A percentile compares a stretch with the other conserved stretches of the same genome.
Conservation (phyloP, 1,284 basidiomycete species). For the Stygiomarasmius scandens region DNA sequence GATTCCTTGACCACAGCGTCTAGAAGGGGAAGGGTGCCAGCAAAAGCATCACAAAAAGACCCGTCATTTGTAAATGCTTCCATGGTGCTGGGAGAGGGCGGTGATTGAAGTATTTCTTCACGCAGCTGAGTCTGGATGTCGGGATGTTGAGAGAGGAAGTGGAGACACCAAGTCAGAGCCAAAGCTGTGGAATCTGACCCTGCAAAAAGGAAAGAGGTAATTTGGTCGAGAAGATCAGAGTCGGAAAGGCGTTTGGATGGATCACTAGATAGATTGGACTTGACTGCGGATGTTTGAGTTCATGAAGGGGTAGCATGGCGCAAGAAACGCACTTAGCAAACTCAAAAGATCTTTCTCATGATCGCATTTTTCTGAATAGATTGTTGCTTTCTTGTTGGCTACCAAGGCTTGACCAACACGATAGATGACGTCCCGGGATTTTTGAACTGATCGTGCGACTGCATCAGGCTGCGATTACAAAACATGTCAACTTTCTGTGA, state of each 20-base stretch:
- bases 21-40: conserved; percentile 48
- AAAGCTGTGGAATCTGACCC: conserved; percentile 59
- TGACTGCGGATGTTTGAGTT: conserved; percentile 35
- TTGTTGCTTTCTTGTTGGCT: conserved; percentile 39
- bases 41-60: conserved; percentile 38
- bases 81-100: background rate
- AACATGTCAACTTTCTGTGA: conserved; percentile 4
- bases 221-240: conserved; percentile 51
- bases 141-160: conserved; percentile 51
- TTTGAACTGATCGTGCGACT: conserved; percentile 37
- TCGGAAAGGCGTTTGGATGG: conserved; percentile 47
- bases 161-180: conserved; percentile 55
- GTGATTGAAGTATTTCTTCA: conserved; percentile 35
- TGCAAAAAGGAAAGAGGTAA: conserved; percentile 55
- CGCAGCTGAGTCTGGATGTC: conserved; percentile 50
- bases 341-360: conserved; percentile 48
- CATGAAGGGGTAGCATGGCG: background rate
- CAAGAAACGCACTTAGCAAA: conserved; percentile 43
- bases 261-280: conserved; percentile 47
- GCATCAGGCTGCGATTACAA: conserved; percentile 39
- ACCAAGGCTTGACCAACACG: conserved; percentile 43
- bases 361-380: conserved; percentile 34
- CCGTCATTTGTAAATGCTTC: conserved; percentile 16
- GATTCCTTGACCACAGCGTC: conserved; percentile 59
- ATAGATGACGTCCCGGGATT: conserved; percentile 41